Conservation (phyloP, 495 filamentous ascomycete species). For the Bryoglossum gracile region DNA sequence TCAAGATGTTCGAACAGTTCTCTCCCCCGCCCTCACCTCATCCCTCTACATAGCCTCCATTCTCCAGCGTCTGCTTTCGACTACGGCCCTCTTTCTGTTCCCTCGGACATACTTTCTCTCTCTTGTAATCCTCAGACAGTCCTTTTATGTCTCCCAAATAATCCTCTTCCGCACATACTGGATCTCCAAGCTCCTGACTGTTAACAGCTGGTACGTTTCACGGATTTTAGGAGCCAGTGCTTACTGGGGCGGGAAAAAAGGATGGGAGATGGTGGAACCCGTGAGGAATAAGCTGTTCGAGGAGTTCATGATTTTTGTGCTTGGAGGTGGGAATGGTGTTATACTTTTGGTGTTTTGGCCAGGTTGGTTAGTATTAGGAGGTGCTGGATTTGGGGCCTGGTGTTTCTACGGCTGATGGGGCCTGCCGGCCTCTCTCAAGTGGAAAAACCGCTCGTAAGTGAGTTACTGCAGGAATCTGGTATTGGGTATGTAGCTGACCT, state of each 20-base stretch:
- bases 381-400: conserved; percentile 3
- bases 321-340: conserved; percentile 18
- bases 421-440: too few relatives aligned
- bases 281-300: conserved; percentile 16
- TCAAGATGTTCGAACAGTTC: neutral
- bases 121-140: conserved; percentile 5
- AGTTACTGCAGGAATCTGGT: too few relatives aligned
- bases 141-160: conserved; percentile 7
- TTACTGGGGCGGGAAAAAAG: neutral
- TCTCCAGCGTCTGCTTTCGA: conserved; percentile 9
- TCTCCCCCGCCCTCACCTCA: neutral
- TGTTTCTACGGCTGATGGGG: too few relatives aligned
- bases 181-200: neutral
- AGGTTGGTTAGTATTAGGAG: conserved; percentile 19
- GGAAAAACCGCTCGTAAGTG: too few relatives aligned
- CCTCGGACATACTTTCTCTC: conserved; percentile 7
- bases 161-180: conserved; percentile 9
- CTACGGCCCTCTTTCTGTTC: conserved; percentile 7
- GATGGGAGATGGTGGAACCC: conserved; percentile 13
- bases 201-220: neutral
- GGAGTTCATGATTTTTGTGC: conserved; percentile 19
- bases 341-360: conserved; percentile 21
- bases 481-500: conserved; percentile 12
- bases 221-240: too few relatives aligned
- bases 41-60: conserved; percentile 2